These are phyloP conservation scores for Moringa oleifera DNA, from an alignment of 345 rosid species.

Conservation along the genomic window DNA sequence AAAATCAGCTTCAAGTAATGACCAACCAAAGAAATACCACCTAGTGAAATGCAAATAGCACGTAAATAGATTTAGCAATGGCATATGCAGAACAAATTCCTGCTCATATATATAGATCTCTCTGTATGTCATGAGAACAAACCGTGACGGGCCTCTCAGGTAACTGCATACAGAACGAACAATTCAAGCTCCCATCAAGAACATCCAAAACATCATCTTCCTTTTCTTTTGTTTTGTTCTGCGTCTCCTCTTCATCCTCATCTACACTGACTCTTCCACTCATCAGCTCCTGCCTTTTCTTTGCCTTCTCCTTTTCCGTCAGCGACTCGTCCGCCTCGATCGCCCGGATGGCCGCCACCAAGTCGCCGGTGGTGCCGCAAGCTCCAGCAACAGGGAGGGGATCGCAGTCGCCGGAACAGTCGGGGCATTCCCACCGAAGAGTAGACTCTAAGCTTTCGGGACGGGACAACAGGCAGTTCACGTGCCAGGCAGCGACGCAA, in stretches of 20 bases:
- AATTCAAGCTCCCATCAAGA: conserved; percentile 34
- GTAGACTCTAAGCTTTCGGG: conserved; percentile 36
- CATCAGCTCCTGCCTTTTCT: conserved; percentile 44
- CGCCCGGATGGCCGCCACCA: conserved; percentile 43
- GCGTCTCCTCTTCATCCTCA: conserved; percentile 17
- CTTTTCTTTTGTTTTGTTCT: conserved; percentile 6
- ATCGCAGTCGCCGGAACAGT: conserved; percentile 31
- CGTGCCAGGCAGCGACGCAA: conserved; percentile 65
- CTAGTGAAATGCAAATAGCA: too few relatives aligned
- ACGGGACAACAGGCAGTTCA: conserved; percentile 29
- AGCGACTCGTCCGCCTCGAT: conserved; percentile 46
- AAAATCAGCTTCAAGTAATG: too few relatives aligned
- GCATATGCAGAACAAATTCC: too few relatives aligned
- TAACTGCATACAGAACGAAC: conserved; percentile 54
- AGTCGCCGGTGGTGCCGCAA: conserved; percentile 18
- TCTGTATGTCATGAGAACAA: conserved; percentile 10
- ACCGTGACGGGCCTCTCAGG: conserved; percentile 81
- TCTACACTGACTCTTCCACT: conserved; percentile 30
- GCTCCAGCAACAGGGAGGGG: conserved; percentile 1
- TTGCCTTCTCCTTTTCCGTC: conserved; percentile 49
- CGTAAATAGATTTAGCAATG: too few relatives aligned
- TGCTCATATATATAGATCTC: too few relatives aligned
- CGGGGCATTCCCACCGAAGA: conserved; percentile 47
- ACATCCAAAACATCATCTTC: conserved; percentile 26
- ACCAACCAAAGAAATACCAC: too few relatives aligned